These are phyloP conservation scores for Trichoderma orchidacearum DNA, from an alignment of 495 filamentous ascomycete genomes.

Conservation along the genomic window DNA sequence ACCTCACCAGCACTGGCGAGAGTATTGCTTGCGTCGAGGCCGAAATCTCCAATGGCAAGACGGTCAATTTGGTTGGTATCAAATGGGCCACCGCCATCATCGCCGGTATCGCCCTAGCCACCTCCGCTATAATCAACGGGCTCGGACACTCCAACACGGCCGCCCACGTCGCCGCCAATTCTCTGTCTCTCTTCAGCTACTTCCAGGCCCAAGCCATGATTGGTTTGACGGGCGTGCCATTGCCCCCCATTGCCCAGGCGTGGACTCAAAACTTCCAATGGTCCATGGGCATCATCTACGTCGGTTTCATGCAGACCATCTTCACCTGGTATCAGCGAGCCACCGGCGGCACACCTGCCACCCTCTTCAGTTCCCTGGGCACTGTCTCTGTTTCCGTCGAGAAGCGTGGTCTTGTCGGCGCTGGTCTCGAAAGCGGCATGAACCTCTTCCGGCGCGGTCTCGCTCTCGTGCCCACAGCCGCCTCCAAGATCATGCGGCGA, in stretches of 20 bases:
- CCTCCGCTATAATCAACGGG: constrained; percentile 70
- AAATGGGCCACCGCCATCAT: constrained; percentile 84
- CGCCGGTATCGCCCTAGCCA: constrained; percentile 67
- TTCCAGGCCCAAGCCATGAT: constrained; percentile 95
- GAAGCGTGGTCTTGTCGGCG: constrained; percentile 42
- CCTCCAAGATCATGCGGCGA: constrained; percentile 22
- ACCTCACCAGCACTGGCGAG: constrained; percentile 39
- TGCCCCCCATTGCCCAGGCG: constrained; percentile 79
- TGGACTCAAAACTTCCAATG: constrained; percentile 99
- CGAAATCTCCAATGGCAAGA: constrained; percentile 80
- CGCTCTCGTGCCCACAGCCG: constrained; percentile 34
- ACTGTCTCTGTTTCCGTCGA: constrained; percentile 74
- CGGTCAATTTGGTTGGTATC: constrained; percentile 77
- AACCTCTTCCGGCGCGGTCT: constrained; percentile 33
- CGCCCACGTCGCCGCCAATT: constrained; percentile 86
- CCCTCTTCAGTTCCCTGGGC: constrained; percentile 57
- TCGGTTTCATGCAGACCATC: constrained; percentile 77
- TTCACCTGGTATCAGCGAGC: constrained; percentile 94
- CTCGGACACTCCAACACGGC: constrained; percentile 92
- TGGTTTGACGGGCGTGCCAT: constrained; percentile 69
- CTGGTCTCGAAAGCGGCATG: constrained; percentile 14
- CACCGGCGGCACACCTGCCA: constrained; percentile 79
- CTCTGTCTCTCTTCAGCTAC: constrained; percentile 87
- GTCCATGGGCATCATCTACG: constrained; percentile 92
- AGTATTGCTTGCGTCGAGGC: constrained; percentile 83